These are phyloP conservation scores for Penicillium crustosum DNA, from an alignment of 2,329 filamentous ascomycete genomes.

Conservation along the genomic window DNA sequence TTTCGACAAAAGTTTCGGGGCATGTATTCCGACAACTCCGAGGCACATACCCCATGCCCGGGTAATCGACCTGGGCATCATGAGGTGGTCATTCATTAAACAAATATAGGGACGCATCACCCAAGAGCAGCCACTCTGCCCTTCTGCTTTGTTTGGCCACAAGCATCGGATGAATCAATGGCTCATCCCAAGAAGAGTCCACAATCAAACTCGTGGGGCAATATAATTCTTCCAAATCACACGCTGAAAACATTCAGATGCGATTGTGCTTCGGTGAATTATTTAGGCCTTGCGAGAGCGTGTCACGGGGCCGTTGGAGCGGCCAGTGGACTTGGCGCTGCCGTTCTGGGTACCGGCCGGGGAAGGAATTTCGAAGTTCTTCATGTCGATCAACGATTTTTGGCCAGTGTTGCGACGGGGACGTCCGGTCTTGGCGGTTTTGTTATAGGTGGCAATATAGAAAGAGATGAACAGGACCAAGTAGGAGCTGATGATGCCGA, in stretches of 20 bases:
- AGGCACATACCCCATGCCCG: conserved; percentile 24
- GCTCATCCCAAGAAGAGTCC: conserved; percentile 3
- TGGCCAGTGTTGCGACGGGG: conserved; percentile 65
- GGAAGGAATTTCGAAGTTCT: conserved; percentile 64
- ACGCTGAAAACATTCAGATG: not conserved
- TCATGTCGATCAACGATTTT: conserved; percentile 82
- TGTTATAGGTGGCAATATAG: conserved; percentile 93
- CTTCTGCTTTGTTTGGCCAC: conserved; percentile 10
- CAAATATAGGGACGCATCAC: conserved; percentile 25
- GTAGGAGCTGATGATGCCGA: conserved; percentile 90
- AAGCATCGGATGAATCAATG: not conserved
- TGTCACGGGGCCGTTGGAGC: conserved; percentile 46
- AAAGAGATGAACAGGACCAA: conserved; percentile 98
- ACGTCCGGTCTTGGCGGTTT: conserved; percentile 53
- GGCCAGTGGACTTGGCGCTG: conserved; percentile 37
- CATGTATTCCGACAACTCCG: conserved; percentile 12
- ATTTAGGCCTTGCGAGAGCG: conserved; percentile 50
- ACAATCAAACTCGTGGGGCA: not conserved
- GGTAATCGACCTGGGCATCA: conserved; percentile 22
- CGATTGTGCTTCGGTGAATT: not conserved
- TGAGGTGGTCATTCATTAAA: conserved; percentile 32
- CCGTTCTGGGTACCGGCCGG: conserved; percentile 31
- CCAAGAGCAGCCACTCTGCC: conserved; percentile 16
- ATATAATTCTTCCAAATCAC: not conserved
- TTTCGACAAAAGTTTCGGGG: conserved; percentile 11